These are phyloP conservation scores for Pichia nakasei DNA, from an alignment of 805 yeast species.

Conservation along the genomic window DNA sequence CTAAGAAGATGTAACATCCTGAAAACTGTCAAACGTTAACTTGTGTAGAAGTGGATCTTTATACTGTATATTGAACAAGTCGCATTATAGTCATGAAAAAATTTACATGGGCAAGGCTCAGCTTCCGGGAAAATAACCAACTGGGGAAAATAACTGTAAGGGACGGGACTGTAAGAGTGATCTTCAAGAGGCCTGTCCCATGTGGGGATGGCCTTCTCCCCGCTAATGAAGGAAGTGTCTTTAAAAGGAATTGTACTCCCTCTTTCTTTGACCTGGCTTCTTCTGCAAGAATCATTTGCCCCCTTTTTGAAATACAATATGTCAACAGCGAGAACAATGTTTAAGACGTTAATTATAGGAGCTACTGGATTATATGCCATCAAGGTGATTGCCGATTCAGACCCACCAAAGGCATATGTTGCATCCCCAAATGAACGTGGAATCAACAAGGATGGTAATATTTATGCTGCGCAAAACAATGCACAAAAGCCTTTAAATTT, in stretches of 20 bases:
- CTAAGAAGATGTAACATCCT: constrained; percentile 17
- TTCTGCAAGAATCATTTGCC: neutral
- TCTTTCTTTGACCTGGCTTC: no score
- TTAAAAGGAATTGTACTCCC: no score
- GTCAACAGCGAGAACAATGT: neutral
- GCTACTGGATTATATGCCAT: constrained; percentile 12
- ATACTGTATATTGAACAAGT: no score
- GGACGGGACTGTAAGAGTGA: no score
- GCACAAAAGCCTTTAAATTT: neutral
- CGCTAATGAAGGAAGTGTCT: no score
- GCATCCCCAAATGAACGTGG: neutral
- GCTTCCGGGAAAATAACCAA: neutral
- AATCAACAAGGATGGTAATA: constrained; percentile 18
- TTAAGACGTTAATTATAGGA: neutral
- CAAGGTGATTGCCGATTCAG: constrained; percentile 1
- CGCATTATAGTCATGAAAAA: no score
- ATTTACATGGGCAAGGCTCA: neutral
- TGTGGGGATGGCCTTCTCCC: no score
- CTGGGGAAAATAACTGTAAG: no score
- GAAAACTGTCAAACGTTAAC: no score
- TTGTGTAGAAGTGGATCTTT: no score
- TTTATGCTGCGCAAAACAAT: constrained; percentile 12
- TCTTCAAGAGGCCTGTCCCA: no score
- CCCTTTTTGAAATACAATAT: neutral
- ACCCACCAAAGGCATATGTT: neutral